phyloP scores from a whole-genome alignment of 2,329 filamentous ascomycete genomes.

The Phialophora chinensis region DNA sequence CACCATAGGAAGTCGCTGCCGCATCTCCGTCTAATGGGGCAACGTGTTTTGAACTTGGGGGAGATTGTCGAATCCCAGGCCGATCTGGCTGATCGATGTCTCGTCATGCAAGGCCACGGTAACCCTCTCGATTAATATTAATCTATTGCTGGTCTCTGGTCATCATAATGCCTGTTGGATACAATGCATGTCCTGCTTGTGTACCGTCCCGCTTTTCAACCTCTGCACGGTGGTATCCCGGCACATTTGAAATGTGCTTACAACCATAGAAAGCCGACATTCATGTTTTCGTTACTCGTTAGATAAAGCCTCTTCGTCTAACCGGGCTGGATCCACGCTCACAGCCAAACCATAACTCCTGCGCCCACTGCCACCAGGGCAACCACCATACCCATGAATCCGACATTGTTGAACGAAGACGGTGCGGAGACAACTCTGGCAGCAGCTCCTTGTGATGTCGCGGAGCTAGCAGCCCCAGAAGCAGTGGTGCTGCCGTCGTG shows the following conservation, averaged over 20 bases:
- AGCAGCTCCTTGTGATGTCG: conserved; percentile 34
- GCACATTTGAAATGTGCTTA: conserved; percentile 13
- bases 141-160: conserved; percentile 5
- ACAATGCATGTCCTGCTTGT: conserved; percentile 12
- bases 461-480: conserved; percentile 26
- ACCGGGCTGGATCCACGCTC: background rate
- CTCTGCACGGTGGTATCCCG: background rate
- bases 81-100: background rate
- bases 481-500: conserved; percentile 14
- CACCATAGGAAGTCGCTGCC: no score
- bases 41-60: no score
- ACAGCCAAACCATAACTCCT: conserved; percentile 34
- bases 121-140: conserved; percentile 4
- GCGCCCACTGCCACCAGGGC: conserved; percentile 33
- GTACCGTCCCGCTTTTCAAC: conserved; percentile 4
- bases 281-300: conserved; percentile 27
- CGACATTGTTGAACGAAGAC: conserved; percentile 16
- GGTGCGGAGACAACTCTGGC: conserved; percentile 26
- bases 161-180: conserved; percentile 1
- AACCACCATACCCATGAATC: conserved; percentile 28
- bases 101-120: background rate
- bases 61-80: background rate
- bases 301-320: conserved; percentile 5
- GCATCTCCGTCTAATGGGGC: no score
- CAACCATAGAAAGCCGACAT: conserved; percentile 13